A percentile compares a stretch with the other conserved stretches of the same genome.
These are phyloP conservation scores for Xerocomellus chrysenteron DNA, from an alignment of 768 basidiomycete species.

Conservation along the genomic window DNA sequence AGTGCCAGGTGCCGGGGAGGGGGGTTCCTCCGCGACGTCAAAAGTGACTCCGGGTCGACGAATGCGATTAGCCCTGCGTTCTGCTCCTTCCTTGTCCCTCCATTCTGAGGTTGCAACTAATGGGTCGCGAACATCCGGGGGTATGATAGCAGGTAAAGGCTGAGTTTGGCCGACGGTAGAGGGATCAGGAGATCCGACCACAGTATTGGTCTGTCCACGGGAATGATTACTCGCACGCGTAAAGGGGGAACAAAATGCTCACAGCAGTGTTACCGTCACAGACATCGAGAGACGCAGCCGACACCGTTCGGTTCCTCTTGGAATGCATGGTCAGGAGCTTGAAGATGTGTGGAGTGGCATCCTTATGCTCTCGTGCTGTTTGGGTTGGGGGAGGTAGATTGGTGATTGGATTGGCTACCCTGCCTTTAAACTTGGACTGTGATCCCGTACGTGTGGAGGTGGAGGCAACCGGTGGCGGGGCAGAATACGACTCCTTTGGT, in stretches of 20 bases:
- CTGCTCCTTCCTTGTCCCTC: slow-evolving; percentile 63
- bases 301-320: slow-evolving; percentile 65
- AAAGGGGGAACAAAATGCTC: slow-evolving; percentile 26
- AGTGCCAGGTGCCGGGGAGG: slow-evolving; percentile 36
- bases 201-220: slow-evolving; percentile 57
- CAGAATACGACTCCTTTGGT: slow-evolving; percentile 17
- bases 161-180: slow-evolving; percentile 63
- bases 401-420: slow-evolving; percentile 20
- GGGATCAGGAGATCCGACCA: slow-evolving; percentile 71
- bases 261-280: slow-evolving; percentile 74
- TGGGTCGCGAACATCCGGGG: slow-evolving; percentile 66
- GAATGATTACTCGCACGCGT: background rate
- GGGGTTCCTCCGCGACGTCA: slow-evolving; percentile 55
- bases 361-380: slow-evolving; percentile 35
- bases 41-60: slow-evolving; percentile 67
- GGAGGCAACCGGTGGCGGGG: slow-evolving; percentile 1
- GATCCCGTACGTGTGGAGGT: slow-evolving; percentile 7
- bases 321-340: slow-evolving; percentile 50
- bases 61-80: slow-evolving; percentile 38
- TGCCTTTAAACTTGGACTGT: slow-evolving; percentile 19
- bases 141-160: slow-evolving; percentile 39
- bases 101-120: slow-evolving; percentile 64
- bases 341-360: slow-evolving; percentile 48
- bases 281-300: slow-evolving; percentile 74
- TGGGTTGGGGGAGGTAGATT: slow-evolving; percentile 37